Base-by-base conservation (phyloP, 208 protist genomes). In the Trypanosoma platydactyli region DNA sequence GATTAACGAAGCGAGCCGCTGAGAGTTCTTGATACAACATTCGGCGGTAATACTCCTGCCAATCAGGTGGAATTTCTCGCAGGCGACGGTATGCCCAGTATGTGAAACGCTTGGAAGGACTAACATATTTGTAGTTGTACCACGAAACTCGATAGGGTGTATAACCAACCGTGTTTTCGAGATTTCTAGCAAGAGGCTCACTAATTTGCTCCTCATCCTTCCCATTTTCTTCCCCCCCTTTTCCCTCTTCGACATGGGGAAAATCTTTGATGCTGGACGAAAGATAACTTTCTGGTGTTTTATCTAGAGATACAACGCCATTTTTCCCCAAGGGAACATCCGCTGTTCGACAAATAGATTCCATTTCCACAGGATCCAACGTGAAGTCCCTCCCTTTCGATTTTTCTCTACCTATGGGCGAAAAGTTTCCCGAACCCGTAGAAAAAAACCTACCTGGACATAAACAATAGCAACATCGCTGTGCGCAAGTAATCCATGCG, bases 11-110 rank as follows among this genome's bases (percentile, higher is more conserved):
- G 11, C 84, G 81, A 22, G 78, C 77, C 1, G 90, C 87, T 40
- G 70, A 76, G 5, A 95, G 41, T 64, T 95, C 87, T 57, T 92
- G 86, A 58, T 91, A 90, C 40, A 94, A 63, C 87, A 95, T 89
- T 16, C 87, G 69, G 38, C 90, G 77, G 65, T 95, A 95, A 64
- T 94, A 95, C 49, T 92, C 86, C 52, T 84, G 79, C 82, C 81
- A 93, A 40, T 95, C 88, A 3, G 80, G 76, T 12, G 90, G 90
- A 0, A 95, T 64, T 33, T 95, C 83, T n/a, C 79, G 68, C 20
- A 95, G 57, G 15, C 87, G 77, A 18, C 90, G 62, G 64, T 81
- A 93, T 15, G 88, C 80, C 88, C 90, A 95, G 60, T 94, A 95
- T 0, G 80, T 76, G 74, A 95, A 95, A 44, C 73, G 64, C 62